These are phyloP conservation scores for Syzygium grande DNA, from an alignment of 345 rosid genomes.

Conservation along the genomic window DNA sequence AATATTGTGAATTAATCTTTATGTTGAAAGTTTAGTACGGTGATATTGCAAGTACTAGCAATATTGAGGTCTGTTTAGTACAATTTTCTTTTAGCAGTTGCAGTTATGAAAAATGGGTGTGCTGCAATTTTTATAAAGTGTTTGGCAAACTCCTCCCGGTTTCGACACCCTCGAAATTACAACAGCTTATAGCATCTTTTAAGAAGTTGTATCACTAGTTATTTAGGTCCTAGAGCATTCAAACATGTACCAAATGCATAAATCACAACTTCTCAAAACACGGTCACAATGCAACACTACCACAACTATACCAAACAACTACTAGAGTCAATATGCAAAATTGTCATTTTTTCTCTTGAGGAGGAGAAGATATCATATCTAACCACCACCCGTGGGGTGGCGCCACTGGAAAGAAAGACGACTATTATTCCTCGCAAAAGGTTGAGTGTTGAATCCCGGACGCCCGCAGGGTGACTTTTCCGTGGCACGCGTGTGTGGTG, in stretches of 20 bases:
- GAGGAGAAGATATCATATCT: not conserved
- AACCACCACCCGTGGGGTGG: too few species aligned
- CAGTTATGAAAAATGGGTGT: not conserved
- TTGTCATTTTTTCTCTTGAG: not conserved
- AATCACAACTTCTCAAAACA: not conserved
- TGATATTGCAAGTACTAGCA: not conserved
- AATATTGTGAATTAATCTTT: not conserved
- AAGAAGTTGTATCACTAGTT: not conserved
- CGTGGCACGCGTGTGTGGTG: too few species aligned
- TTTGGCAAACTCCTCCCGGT: not conserved
- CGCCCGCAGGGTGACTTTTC: too few species aligned
- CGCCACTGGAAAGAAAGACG: too few species aligned
- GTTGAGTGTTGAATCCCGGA: too few species aligned
- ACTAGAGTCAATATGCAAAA: not conserved
- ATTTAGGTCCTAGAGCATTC: not conserved
- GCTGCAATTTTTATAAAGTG: not conserved
- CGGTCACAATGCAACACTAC: not conserved
- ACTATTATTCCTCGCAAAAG: too few species aligned
- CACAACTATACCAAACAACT: not conserved
- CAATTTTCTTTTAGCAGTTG: not conserved
- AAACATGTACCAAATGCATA: not conserved
- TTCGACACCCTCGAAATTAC: not conserved
- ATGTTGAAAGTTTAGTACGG: not conserved
- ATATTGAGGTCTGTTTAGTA: not conserved
- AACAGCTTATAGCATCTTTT: not conserved